phyloP scores from a whole-genome alignment of 305 asterid genomes.

The Solanum chacoense region DNA sequence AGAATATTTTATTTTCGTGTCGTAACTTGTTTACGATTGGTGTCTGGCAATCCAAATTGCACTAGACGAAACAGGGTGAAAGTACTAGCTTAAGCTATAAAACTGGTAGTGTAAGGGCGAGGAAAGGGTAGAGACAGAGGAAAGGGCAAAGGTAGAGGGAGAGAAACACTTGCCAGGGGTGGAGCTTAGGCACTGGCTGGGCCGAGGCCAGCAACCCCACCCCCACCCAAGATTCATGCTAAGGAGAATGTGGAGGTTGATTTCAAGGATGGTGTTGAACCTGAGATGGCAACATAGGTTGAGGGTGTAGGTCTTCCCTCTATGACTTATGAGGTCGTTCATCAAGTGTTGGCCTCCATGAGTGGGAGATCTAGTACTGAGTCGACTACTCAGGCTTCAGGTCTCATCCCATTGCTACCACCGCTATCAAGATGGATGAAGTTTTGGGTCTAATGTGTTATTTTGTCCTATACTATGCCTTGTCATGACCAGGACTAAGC shows the following conservation, averaged over 20 bases:
- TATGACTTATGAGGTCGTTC: neutral
- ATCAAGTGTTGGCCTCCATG: neutral
- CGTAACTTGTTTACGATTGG: neutral
- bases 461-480: neutral
- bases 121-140: neutral
- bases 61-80: neutral
- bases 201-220: neutral
- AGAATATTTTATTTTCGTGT: rapidly evolving
- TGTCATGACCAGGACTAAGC: neutral
- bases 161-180: neutral
- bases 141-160: neutral
- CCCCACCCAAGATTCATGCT: neutral
- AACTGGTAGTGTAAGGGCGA: neutral
- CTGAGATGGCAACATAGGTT: neutral
- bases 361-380: neutral
- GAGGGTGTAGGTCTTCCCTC: neutral
- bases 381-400: neutral
- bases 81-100: neutral
- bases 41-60: neutral
- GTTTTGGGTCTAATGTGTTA: neutral
- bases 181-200: neutral
- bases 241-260: neutral
- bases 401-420: neutral
- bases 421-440: neutral
- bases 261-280: neutral